phyloP scores from a whole-genome alignment of 768 basidiomycete species.

The Phlebiopsis flavidoalba region DNA sequence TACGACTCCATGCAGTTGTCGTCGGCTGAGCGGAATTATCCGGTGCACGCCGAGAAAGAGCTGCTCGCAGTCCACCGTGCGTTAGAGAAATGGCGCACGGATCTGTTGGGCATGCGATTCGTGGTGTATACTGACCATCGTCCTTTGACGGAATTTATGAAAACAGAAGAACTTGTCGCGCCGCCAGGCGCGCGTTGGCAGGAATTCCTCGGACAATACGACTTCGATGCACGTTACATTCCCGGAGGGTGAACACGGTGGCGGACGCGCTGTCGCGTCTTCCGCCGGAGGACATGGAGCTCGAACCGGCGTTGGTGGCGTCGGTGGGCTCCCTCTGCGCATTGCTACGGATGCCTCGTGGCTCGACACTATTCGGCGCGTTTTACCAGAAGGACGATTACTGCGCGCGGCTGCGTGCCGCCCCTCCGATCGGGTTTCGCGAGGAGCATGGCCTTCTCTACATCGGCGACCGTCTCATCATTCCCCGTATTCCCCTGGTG shows the following conservation, averaged over 20 bases:
- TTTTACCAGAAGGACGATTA: background rate
- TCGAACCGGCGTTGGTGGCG: background rate
- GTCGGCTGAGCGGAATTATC: conserved; percentile 33
- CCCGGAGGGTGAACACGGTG: conserved; percentile 30
- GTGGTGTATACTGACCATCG: conserved; percentile 32
- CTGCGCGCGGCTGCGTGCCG: background rate
- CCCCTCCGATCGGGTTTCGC: background rate
- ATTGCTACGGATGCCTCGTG: background rate
- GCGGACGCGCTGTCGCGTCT: conserved; percentile 27
- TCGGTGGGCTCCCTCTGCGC: background rate
- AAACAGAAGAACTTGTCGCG: conserved; percentile 28
- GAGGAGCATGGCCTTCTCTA: conserved; percentile 14
- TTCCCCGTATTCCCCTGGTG: conserved; percentile 12
- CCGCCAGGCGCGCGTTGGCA: conserved; percentile 32
- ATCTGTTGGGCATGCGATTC: conserved; percentile 19
- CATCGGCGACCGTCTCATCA: conserved; percentile 14
- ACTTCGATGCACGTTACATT: conserved; percentile 32
- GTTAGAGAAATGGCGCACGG: conserved; percentile 16
- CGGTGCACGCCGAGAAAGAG: conserved; percentile 34
- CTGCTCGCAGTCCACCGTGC: conserved; percentile 30
- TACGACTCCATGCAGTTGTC: conserved; percentile 19
- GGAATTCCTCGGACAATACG: conserved; percentile 33
- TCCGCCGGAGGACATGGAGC: background rate
- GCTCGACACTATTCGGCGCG: background rate
- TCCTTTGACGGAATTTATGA: conserved; percentile 28